Conservation (phyloP, 2,329 filamentous ascomycete genomes). For the Phaeophleospora eucalypticola region DNA sequence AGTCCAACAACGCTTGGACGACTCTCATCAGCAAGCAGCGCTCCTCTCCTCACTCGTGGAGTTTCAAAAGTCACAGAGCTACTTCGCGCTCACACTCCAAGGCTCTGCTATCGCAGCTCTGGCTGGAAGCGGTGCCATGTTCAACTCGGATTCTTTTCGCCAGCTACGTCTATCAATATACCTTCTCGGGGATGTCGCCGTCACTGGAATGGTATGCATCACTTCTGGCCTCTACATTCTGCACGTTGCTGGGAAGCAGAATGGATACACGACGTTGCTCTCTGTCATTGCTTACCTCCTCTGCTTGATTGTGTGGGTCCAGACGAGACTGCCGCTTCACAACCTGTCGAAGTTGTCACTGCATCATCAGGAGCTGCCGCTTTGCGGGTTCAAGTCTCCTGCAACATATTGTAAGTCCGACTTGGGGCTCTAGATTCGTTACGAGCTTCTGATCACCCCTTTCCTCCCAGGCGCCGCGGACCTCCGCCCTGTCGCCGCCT, state of each 20-base stretch:
- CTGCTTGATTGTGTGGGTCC: constrained; percentile 3
- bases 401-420: background rate
- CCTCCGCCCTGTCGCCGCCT: background rate
- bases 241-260: constrained; percentile 3
- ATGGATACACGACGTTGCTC: constrained; percentile 9
- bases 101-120: constrained; percentile 11
- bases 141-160: constrained; percentile 5
- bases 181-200: constrained; percentile 11
- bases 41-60: constrained; percentile 11
- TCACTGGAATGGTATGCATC: constrained; percentile 10
- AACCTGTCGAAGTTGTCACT: constrained; percentile 1
- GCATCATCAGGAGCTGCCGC: background rate
- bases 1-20: constrained; percentile 3
- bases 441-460: background rate
- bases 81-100: constrained; percentile 13
- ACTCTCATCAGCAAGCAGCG: constrained; percentile 9
- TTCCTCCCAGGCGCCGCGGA: background rate
- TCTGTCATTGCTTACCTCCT: constrained; percentile 1
- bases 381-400: constrained; percentile 7
- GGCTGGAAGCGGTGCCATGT: constrained; percentile 5
- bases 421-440: background rate
- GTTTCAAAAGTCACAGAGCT: constrained; percentile 14
- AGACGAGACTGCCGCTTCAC: constrained; percentile 5
- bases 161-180: constrained; percentile 8
- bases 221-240: constrained; percentile 11